These are phyloP conservation scores for Fusarium sp. DNA, from an alignment of 2,329 filamentous ascomycete species.

Conservation along the genomic window DNA sequence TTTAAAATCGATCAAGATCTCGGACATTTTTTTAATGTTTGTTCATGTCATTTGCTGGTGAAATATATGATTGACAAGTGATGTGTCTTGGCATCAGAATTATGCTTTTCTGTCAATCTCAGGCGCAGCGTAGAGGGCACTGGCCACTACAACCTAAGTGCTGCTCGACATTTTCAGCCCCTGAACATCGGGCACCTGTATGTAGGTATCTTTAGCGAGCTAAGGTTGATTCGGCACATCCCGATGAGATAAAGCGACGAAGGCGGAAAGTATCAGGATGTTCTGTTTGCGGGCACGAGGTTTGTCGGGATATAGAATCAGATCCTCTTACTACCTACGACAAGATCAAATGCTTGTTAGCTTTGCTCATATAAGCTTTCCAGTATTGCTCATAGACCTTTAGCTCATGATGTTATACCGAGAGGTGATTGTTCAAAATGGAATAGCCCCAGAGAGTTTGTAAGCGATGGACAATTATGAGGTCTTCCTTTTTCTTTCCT, in stretches of 20 bases:
- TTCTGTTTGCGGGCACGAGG: neutral
- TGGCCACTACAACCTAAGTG: conserved; percentile 2
- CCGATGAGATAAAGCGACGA: neutral
- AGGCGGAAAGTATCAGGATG: neutral
- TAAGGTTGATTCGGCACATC: neutral
- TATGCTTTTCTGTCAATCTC: conserved; percentile 27
- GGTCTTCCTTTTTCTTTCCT: neutral
- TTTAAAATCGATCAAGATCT: conserved; percentile 20
- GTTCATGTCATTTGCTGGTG: neutral
- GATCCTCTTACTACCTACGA: neutral
- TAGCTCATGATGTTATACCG: neutral
- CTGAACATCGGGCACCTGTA: neutral
- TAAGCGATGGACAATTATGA: no score
- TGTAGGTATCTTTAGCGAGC: neutral
- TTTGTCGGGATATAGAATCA: neutral
- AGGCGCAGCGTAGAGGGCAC: no score
- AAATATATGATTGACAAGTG: neutral
- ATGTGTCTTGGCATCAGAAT: conserved; percentile 19
- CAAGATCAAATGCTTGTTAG: neutral
- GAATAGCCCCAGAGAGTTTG: neutral
- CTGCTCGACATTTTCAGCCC: conserved; percentile 9
- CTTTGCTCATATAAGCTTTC: neutral
- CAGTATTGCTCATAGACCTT: neutral
- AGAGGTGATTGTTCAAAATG: neutral
- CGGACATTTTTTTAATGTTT: neutral